These are phyloP conservation scores for Staphylotrichum tortipilum DNA, from an alignment of 495 filamentous ascomycete genomes.

Conservation along the genomic window DNA sequence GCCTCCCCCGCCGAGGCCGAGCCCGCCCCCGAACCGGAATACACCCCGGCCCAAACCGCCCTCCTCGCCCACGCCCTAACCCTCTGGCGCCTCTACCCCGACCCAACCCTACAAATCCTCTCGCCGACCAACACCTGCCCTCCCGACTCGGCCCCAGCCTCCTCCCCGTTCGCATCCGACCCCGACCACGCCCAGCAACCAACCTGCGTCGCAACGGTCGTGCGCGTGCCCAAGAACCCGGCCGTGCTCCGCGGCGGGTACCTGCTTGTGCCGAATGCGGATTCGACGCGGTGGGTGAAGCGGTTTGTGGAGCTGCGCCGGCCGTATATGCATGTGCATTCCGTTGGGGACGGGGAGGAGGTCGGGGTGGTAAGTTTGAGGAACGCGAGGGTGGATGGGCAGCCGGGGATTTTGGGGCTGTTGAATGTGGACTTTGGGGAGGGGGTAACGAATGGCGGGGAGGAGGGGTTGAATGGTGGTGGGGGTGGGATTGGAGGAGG, in stretches of 20 bases:
- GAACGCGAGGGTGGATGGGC: constrained; percentile 76
- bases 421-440: constrained; percentile 48
- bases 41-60: constrained; percentile 44
- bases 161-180: neutral
- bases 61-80: constrained; percentile 64
- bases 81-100: constrained; percentile 71
- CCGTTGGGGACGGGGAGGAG: constrained; percentile 77
- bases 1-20: neutral
- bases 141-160: constrained; percentile 40
- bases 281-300: constrained; percentile 73
- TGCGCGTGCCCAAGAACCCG: constrained; percentile 63
- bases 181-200: neutral
- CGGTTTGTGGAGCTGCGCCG: constrained; percentile 87
- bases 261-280: constrained; percentile 65
- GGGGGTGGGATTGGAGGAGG: neutral
- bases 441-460: too few relatives aligned
- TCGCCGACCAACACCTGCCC: constrained; percentile 68
- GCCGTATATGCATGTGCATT: constrained; percentile 87
- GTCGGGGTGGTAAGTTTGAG: constrained; percentile 77
- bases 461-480: too few relatives aligned
- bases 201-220: constrained; percentile 56
- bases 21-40: constrained; percentile 31
- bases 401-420: constrained; percentile 75
- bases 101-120: constrained; percentile 63
- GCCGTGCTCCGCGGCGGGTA: constrained; percentile 75